These are phyloP conservation scores for Oryza meyeriana DNA, from an alignment of 176 grass and related monocot genomes.

Conservation along the genomic window DNA sequence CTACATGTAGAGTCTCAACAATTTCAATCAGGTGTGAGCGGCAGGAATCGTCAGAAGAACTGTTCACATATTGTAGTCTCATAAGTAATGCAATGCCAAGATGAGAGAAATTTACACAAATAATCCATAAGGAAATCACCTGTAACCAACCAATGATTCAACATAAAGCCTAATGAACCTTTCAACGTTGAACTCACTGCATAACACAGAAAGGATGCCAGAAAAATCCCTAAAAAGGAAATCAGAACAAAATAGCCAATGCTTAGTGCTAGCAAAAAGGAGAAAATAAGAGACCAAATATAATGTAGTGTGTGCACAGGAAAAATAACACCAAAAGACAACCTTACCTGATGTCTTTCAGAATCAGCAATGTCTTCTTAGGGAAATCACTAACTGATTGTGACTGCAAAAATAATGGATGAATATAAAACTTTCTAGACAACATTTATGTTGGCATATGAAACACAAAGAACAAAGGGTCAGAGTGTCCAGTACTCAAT, in stretches of 20 bases:
- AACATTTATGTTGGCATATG: neutral
- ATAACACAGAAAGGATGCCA: slow-evolving; percentile 72
- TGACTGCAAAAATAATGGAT: slow-evolving; percentile 66
- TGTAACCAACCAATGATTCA: slow-evolving; percentile 73
- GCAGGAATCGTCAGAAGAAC: slow-evolving; percentile 55
- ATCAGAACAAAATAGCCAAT: slow-evolving; percentile 7
- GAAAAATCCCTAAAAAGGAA: slow-evolving; percentile 70
- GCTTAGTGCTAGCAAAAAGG: neutral
- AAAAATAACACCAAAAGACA: slow-evolving; percentile 16
- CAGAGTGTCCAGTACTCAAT: neutral
- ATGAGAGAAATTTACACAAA: slow-evolving; percentile 8
- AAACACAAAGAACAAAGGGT: neutral
- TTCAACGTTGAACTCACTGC: slow-evolving; percentile 74
- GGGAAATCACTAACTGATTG: slow-evolving; percentile 55
- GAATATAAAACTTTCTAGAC: slow-evolving; percentile 4
- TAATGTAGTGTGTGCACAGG: neutral
- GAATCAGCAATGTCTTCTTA: slow-evolving; percentile 76
- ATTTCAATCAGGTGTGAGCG: slow-evolving; percentile 43
- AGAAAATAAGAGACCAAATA: neutral
- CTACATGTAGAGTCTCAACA: slow-evolving; percentile 56
- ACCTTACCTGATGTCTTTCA: slow-evolving; percentile 67
- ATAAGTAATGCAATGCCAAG: slow-evolving; percentile 17
- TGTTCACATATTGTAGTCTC: slow-evolving; percentile 36
- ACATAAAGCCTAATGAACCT: slow-evolving; percentile 75
- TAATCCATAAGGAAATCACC: slow-evolving; percentile 46